Percentiles rank a stretch among this genome's conserved stretches.
These are phyloP conservation scores for Malassezia brasiliensis DNA, from an alignment of 1,284 basidiomycete species.

Conservation along the genomic window DNA sequence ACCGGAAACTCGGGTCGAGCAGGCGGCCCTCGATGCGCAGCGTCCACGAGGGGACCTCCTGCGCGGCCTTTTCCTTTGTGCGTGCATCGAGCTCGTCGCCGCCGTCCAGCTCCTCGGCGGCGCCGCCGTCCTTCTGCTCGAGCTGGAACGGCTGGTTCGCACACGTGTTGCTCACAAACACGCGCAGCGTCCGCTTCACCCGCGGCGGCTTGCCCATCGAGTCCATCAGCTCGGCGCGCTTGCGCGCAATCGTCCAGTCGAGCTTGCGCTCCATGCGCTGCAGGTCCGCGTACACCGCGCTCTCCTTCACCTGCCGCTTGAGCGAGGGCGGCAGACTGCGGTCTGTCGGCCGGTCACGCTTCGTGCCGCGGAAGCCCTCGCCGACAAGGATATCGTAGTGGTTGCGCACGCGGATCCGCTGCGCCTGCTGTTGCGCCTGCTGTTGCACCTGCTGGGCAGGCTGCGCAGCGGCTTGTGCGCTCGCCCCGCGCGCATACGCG, in stretches of 20 bases:
- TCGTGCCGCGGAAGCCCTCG: conserved; percentile 49
- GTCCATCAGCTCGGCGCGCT: conserved; percentile 63
- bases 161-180: conserved; percentile 80
- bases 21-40: conserved; percentile 79
- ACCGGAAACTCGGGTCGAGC: conserved; percentile 52
- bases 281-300: conserved; percentile 73
- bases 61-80: conserved; percentile 17
- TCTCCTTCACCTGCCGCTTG: conserved; percentile 52
- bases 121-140: conserved; percentile 28
- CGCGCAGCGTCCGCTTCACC: conserved; percentile 68
- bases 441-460: conserved; percentile 24
- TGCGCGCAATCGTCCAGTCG: conserved; percentile 88
- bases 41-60: conserved; percentile 68
- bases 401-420: conserved; percentile 25
- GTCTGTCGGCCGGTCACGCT: conserved; percentile 69
- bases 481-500: conserved; percentile 2
- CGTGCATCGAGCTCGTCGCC: conserved; percentile 13
- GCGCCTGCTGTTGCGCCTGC: conserved; percentile 35
- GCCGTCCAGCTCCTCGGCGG: conserved; percentile 16
- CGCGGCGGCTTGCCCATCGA: conserved; percentile 47
- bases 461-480: not conserved
- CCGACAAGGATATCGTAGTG: conserved; percentile 30
- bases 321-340: conserved; percentile 65
- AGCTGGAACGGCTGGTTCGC: conserved; percentile 59
- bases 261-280: conserved; percentile 79